Percentiles rank a stretch among this genome's conserved stretches.
Conservation (phyloP, 768 basidiomycete genomes). For the Coprinopsis sp. region DNA sequence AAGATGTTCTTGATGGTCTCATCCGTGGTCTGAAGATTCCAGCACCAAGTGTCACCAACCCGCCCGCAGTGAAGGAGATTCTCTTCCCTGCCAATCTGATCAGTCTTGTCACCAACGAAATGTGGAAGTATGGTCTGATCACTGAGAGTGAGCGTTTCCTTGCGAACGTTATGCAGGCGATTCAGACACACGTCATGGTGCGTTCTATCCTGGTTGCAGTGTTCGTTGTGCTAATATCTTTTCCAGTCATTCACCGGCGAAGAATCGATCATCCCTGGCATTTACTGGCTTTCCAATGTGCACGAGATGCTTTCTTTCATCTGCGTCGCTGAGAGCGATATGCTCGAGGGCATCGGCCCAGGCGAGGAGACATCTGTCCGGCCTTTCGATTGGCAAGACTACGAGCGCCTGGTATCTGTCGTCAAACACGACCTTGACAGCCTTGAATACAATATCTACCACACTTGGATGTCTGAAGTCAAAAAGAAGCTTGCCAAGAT, state of each 20-base stretch:
- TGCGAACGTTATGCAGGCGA: conserved; percentile 97
- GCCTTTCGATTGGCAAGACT: conserved; percentile 94
- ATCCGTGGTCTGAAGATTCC: conserved; percentile 92
- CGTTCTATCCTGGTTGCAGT: conserved; percentile 24
- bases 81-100: conserved; percentile 99
- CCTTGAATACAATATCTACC: conserved; percentile 99
- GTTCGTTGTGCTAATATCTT: conserved; percentile 9
- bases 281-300: conserved; percentile 99
- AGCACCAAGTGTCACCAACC: conserved; percentile 81
- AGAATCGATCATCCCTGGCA: conserved; percentile 92
- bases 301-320: conserved; percentile 99
- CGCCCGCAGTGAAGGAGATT: conserved; percentile 94
- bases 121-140: conserved; percentile 99
- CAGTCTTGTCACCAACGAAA: conserved; percentile 97
- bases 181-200: conserved; percentile 98
- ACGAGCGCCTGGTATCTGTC: conserved; percentile 93
- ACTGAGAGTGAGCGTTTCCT: conserved; percentile 96
- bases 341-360: conserved; percentile 95
- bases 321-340: conserved; percentile 97
- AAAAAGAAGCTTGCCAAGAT: conserved; percentile 96
- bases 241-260: conserved; percentile 83
- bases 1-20: conserved; percentile 88
- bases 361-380: conserved; percentile 90
- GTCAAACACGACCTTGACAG: conserved; percentile 99
- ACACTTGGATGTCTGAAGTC: conserved; percentile 98